These are phyloP conservation scores for Populus tomentosa DNA, from an alignment of 441 rosid genomes.

Conservation along the genomic window DNA sequence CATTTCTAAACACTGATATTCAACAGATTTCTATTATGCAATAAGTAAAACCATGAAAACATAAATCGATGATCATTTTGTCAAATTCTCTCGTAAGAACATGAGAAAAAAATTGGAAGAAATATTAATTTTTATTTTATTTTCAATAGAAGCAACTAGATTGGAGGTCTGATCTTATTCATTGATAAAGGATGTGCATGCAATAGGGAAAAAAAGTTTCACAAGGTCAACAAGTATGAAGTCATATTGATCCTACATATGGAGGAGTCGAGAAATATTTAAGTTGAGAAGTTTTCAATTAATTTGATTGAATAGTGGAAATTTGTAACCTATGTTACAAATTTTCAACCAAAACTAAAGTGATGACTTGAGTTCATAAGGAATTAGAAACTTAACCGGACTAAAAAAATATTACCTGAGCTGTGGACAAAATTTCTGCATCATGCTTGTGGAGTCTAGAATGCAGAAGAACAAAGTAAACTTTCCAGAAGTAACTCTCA, in stretches of 20 bases:
- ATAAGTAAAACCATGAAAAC: neutral
- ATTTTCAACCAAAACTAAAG: neutral
- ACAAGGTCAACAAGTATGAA: neutral
- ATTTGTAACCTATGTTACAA: neutral
- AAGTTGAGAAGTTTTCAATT: neutral
- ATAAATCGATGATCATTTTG: neutral
- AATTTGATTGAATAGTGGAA: neutral
- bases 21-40: neutral
- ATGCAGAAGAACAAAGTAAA: slow-evolving; percentile 83
- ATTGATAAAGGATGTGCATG: neutral
- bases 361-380: neutral
- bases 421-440: slow-evolving; percentile 72
- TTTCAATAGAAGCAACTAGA: no score
- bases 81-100: no score
- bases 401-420: slow-evolving; percentile 48
- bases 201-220: neutral
- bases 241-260: neutral
- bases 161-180: no score
- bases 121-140: no score
- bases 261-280: neutral
- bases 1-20: neutral
- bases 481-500: slow-evolving; percentile 89
- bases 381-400: neutral
- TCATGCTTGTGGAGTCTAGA: slow-evolving; percentile 72
- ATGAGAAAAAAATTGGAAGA: no score